Evolutionary conservation across 257 asterid species (phyloP).

Genomic region (Petunia axillaris): DNA sequence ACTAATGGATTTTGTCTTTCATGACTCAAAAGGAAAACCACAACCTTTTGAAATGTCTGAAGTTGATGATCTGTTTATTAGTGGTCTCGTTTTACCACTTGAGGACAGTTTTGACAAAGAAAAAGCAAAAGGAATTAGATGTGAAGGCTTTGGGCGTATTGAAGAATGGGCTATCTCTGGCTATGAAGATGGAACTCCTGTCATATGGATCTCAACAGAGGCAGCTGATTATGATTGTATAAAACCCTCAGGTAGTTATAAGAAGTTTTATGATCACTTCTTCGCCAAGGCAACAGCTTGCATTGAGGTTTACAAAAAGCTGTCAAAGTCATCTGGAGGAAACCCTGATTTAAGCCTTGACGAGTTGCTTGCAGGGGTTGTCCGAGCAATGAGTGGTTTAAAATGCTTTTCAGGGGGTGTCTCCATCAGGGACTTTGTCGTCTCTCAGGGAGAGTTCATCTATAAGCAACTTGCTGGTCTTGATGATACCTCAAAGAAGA

Average conservation of each 20-base stretch:
- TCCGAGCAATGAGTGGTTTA: conserved; percentile 78
- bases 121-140: conserved; percentile 62
- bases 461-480: conserved; percentile 82
- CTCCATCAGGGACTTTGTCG: conserved; percentile 71
- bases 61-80: conserved; percentile 68
- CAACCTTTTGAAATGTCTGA: conserved; percentile 91
- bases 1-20: conserved; percentile 72
- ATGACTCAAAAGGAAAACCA: conserved; percentile 62
- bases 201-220: conserved; percentile 84
- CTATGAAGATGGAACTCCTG: conserved; percentile 87
- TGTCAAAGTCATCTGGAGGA: conserved; percentile 71
- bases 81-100: conserved; percentile 76
- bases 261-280: conserved; percentile 72
- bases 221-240: conserved; percentile 86
- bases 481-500: conserved; percentile 76
- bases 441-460: conserved; percentile 85
- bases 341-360: conserved; percentile 66
- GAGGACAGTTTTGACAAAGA: conserved; percentile 62
- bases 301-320: conserved; percentile 74
- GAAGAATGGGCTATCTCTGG: conserved; percentile 98
- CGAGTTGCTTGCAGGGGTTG: conserved; percentile 89
- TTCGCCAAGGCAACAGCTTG: conserved; percentile 81
- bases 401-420: conserved; percentile 72
- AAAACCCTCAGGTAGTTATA: conserved; percentile 79
- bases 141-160: conserved; percentile 93